Percentiles rank a stretch among this genome's conserved stretches.
Conservation (phyloP, 345 rosid species). For the Psidium friedrichsthalianum region DNA sequence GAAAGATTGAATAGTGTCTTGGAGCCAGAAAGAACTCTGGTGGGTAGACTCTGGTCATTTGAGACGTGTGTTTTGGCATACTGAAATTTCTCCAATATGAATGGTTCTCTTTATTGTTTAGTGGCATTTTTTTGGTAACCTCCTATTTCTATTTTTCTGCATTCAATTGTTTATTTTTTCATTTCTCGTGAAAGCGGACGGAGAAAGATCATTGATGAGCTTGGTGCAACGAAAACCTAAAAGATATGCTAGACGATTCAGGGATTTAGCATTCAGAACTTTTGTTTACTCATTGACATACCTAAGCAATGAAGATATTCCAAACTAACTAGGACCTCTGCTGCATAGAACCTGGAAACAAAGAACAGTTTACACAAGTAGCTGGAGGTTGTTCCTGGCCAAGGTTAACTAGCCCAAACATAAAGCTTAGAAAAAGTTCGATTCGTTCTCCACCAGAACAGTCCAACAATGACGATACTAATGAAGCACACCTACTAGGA, state of each 20-base stretch:
- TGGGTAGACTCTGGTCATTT: constrained; percentile 11
- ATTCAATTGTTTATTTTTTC: no score
- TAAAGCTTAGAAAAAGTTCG: background rate
- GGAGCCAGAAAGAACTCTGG: constrained; percentile 88
- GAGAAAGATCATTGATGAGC: background rate
- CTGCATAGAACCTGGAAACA: constrained; percentile 77
- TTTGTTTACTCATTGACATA: constrained; percentile 4
- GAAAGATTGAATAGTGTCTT: constrained; percentile 85
- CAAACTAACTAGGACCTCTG: constrained; percentile 77
- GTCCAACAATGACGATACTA: no score
- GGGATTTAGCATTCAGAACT: no score
- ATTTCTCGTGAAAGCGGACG: background rate
- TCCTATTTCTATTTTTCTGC: no score
- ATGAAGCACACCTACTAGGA: no score
- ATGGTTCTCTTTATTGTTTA: no score
- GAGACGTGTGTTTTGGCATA: background rate
- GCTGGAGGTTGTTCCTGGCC: background rate
- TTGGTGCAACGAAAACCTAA: background rate
- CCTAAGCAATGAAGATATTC: constrained; percentile 99
- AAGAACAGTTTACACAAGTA: background rate
- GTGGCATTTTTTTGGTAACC: no score
- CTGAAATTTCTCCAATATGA: no score
- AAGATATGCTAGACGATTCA: background rate
- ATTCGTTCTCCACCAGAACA: no score
- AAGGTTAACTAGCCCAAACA: background rate